These are phyloP conservation scores for Cladophialophora yegresii DNA, from an alignment of 2,329 filamentous ascomycete species.

Conservation along the genomic window DNA sequence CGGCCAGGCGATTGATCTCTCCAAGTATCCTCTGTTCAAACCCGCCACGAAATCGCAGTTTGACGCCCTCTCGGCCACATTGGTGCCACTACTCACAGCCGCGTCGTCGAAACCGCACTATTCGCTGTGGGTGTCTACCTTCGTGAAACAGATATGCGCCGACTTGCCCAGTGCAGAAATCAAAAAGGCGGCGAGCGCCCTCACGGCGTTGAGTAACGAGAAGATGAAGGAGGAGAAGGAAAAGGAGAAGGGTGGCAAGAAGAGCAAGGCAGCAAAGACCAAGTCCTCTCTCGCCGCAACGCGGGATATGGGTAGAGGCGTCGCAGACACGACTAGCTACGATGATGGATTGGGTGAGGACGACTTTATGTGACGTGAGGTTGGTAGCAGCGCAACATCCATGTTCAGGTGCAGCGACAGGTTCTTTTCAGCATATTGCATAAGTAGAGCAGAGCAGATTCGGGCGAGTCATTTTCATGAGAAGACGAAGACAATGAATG, in stretches of 20 bases:
- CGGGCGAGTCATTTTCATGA: slow-evolving; percentile 1
- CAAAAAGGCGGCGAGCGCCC: slow-evolving; percentile 85
- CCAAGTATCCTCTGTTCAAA: slow-evolving; percentile 79
- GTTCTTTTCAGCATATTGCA: slow-evolving; percentile 23
- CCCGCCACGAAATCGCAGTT: slow-evolving; percentile 87
- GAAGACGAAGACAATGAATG: slow-evolving; percentile 7
- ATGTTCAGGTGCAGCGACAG: background rate
- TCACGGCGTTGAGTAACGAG: slow-evolving; percentile 93
- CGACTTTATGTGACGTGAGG: slow-evolving; percentile 55
- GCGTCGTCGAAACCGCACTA: slow-evolving; percentile 91
- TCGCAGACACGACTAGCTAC: slow-evolving; percentile 74
- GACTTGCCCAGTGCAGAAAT: slow-evolving; percentile 90
- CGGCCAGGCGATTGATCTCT: slow-evolving; percentile 76
- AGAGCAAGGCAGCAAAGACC: slow-evolving; percentile 93
- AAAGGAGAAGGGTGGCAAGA: slow-evolving; percentile 91
- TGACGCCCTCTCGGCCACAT: slow-evolving; percentile 70
- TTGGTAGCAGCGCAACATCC: slow-evolving; percentile 31
- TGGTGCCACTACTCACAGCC: slow-evolving; percentile 73
- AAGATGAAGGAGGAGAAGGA: slow-evolving; percentile 99
- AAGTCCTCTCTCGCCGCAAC: slow-evolving; percentile 76
- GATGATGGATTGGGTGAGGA: slow-evolving; percentile 73
- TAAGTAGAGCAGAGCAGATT: background rate
- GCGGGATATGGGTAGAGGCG: slow-evolving; percentile 55
- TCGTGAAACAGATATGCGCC: slow-evolving; percentile 81
- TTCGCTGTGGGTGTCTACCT: slow-evolving; percentile 84